phyloP scores from a whole-genome alignment of 495 filamentous ascomycete genomes.

The Diplogelasinospora grovesii region DNA sequence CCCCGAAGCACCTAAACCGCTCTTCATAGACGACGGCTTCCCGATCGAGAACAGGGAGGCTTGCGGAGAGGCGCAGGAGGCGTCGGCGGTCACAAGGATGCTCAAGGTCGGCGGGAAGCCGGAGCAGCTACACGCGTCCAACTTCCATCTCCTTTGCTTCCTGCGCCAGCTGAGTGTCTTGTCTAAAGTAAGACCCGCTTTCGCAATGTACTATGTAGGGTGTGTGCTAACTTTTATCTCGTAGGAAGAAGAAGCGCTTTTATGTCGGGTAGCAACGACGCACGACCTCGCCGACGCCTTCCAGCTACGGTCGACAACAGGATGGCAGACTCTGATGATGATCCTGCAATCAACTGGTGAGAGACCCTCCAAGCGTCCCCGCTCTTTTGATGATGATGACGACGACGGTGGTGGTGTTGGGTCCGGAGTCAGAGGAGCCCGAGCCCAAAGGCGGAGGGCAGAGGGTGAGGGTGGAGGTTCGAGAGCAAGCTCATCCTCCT shows the following conservation, averaged over 20 bases:
- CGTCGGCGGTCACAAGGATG: conserved; percentile 34
- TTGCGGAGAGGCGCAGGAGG: conserved; percentile 74
- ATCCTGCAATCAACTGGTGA: conserved; percentile 96
- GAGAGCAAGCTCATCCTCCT: not conserved
- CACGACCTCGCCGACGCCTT: conserved; percentile 72
- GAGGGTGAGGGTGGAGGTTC: no score
- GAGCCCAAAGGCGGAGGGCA: no score
- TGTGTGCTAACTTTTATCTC: conserved; percentile 8
- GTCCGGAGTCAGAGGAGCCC: no score
- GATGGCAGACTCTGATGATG: conserved; percentile 88
- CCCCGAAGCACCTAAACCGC: conserved; percentile 66
- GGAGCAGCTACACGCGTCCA: conserved; percentile 64
- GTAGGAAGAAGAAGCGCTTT: conserved; percentile 86
- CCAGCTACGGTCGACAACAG: conserved; percentile 72
- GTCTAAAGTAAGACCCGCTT: conserved; percentile 53
- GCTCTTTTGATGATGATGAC: conserved; percentile 38
- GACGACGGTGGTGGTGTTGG: no score
- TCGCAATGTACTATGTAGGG: not conserved
- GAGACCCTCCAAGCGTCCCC: conserved; percentile 79
- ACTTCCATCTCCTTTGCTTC: conserved; percentile 91
- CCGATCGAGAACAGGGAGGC: conserved; percentile 85
- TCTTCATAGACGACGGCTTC: conserved; percentile 65
- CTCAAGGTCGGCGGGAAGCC: conserved; percentile 42
- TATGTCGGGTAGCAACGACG: conserved; percentile 73
- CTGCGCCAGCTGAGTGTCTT: conserved; percentile 73